phyloP scores from a whole-genome alignment of 2,329 filamentous ascomycete species.

The Verticillium albo-atrum region DNA sequence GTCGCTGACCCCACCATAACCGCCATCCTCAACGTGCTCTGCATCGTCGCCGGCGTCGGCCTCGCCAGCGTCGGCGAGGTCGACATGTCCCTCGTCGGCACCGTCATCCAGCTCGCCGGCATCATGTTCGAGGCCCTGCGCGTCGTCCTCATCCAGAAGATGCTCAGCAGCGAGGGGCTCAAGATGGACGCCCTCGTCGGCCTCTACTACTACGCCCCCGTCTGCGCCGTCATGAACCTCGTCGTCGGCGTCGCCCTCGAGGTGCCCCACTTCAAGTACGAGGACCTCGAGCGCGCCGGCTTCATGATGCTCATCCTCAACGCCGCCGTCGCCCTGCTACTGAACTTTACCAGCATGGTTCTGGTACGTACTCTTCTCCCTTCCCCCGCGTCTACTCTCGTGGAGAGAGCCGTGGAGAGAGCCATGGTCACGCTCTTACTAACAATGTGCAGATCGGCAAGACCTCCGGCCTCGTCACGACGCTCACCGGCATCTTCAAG shows the following conservation, averaged over 20 bases:
- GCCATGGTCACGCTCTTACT: too few relatives aligned
- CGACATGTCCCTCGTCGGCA: slow-evolving; percentile 76
- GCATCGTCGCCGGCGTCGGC: slow-evolving; percentile 90
- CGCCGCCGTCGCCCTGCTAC: slow-evolving; percentile 70
- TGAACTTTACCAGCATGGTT: slow-evolving; percentile 83
- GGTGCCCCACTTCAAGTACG: slow-evolving; percentile 62
- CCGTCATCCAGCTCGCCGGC: slow-evolving; percentile 72
- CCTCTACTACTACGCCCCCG: slow-evolving; percentile 83
- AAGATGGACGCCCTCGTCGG: slow-evolving; percentile 92
- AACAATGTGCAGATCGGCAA: slow-evolving; percentile 66
- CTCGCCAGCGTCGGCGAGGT: slow-evolving; percentile 95
- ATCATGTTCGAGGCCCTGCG: slow-evolving; percentile 78
- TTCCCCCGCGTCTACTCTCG: background rate
- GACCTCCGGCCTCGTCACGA: slow-evolving; percentile 79
- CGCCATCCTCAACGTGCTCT: slow-evolving; percentile 84
- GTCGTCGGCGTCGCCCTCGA: slow-evolving; percentile 69
- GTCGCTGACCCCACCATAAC: slow-evolving; percentile 78
- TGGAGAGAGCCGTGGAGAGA: too few relatives aligned
- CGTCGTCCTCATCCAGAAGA: slow-evolving; percentile 76
- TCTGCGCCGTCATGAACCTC: slow-evolving; percentile 78
- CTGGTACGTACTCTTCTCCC: slow-evolving; percentile 51
- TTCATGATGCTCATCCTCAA: slow-evolving; percentile 68
- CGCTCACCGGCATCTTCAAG: slow-evolving; percentile 81
- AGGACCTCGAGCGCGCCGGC: slow-evolving; percentile 68
- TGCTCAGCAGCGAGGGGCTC: slow-evolving; percentile 77